Base-by-base conservation (phyloP, 805 yeast genomes). In the Saccharomycopsis malanga region DNA sequence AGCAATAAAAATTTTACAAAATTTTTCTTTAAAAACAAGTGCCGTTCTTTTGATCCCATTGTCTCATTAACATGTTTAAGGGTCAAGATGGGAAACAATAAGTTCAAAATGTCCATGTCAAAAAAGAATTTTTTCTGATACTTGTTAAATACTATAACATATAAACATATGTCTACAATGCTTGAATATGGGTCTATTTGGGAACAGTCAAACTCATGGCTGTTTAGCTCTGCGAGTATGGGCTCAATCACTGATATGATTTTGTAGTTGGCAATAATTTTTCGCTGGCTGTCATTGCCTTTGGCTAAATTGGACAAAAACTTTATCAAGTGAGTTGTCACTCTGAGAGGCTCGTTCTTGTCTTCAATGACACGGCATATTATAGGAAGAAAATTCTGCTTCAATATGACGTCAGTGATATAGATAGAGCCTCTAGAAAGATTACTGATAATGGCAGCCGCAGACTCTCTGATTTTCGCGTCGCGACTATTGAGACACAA, bases 1-100 rank as follows among this genome's bases (percentile, higher is more conserved):
- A 50, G n/a, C 22, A 50, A 21, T 35, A 50, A 47, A 17, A 50
- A 50, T 17, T 47, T 50, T 7, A 50, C 44, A 21, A 50, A 50
- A 27, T 43, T 50, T 37, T 43, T 50, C 18, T 44, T 39, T 3
- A 50, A 34, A 1, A 34, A 15, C n/a, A 34, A 17, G 20, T 25
- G 23, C 20, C 39, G 42, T 17, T 48, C 46, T 10, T 30, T 30
- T 4, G 42, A 27, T n/a, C 27, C 15, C 7, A 17, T 24, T 6
- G 23, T 18, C 18, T 23, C 39, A 39, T 37, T 29, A 25, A 23
- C 24, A 22, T 24, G 41, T 18, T 29, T 20, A 17, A 46, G 21
- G 7, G 38, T 17, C 12, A 50, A 37, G 18, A 46, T 42, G 5
- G 43, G 40, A 36, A 50, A 50, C 21, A 46, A 30, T 9, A 37